These are phyloP conservation scores for Calocera cornea DNA, from an alignment of 768 basidiomycete species.

Conservation along the genomic window DNA sequence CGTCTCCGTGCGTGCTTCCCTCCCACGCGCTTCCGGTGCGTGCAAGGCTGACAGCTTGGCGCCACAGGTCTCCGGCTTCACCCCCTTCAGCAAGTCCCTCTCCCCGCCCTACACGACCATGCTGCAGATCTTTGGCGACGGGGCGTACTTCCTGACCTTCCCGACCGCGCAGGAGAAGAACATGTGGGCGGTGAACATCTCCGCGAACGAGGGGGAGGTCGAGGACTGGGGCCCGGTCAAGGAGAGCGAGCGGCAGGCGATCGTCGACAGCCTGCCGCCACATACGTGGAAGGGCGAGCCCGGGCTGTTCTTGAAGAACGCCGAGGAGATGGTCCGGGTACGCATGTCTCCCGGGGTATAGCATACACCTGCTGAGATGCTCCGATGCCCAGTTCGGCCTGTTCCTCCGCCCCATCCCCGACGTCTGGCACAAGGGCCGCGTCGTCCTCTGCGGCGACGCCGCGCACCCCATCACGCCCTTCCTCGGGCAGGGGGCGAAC, in stretches of 20 bases:
- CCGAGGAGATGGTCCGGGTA: conserved; percentile 23
- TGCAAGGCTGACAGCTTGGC: conserved; percentile 9
- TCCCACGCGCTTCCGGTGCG: conserved; percentile 20
- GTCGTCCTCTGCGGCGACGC: conserved; percentile 35
- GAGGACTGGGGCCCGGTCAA: conserved; percentile 33
- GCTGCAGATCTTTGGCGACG: conserved; percentile 28
- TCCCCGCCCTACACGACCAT: conserved; percentile 12
- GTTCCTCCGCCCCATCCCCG: conserved; percentile 32
- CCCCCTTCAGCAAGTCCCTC: neutral
- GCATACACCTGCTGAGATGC: neutral
- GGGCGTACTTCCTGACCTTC: conserved; percentile 29
- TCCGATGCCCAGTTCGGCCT: conserved; percentile 28
- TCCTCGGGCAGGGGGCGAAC: conserved; percentile 37
- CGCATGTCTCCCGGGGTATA: neutral
- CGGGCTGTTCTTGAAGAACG: conserved; percentile 18
- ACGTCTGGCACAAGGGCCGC: conserved; percentile 31
- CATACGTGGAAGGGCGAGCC: conserved; percentile 18
- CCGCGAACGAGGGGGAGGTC: conserved; percentile 27
- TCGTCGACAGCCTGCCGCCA: conserved; percentile 15
- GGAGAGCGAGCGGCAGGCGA: conserved; percentile 16
- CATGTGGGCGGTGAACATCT: conserved; percentile 29
- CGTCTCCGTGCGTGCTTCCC: conserved; percentile 23
- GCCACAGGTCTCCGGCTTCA: conserved; percentile 3
- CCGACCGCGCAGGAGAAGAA: conserved; percentile 22
- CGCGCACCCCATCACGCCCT: conserved; percentile 35